Conservation (phyloP, 495 filamentous ascomycete species). For the Margaritispora aquatica region DNA sequence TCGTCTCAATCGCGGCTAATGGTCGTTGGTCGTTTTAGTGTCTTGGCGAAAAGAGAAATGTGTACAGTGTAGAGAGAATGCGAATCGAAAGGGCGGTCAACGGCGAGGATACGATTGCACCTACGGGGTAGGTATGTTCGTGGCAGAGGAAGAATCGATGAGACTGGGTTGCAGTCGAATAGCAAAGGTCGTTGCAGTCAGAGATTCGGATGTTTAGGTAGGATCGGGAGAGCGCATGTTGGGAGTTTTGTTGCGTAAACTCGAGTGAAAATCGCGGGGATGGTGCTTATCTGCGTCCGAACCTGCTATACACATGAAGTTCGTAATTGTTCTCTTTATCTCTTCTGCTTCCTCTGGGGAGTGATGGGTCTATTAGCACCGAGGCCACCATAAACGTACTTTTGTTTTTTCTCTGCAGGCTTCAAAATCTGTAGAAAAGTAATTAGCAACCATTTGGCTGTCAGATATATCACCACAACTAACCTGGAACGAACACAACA, state of each 20-base stretch:
- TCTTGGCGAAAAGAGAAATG: conserved; percentile 9
- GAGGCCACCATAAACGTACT: conserved; percentile 94
- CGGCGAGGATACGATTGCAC: background rate
- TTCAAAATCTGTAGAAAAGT: conserved; percentile 74
- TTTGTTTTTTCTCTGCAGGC: conserved; percentile 99
- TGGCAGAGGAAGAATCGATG: conserved; percentile 6
- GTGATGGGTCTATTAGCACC: conserved; percentile 80
- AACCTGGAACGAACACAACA: conserved; percentile 99
- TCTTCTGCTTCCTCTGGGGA: conserved; percentile 89
- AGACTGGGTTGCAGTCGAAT: conserved; percentile 12
- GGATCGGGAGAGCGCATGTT: conserved; percentile 13
- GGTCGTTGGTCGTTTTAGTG: conserved; percentile 20
- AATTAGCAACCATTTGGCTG: conserved; percentile 17
- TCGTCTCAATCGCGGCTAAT: conserved; percentile 6
- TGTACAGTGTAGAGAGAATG: conserved; percentile 16
- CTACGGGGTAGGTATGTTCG: conserved; percentile 22
- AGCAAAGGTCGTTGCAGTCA: conserved; percentile 11
- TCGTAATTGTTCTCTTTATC: conserved; percentile 71
- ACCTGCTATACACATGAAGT: conserved; percentile 85
- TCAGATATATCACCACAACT: conserved; percentile 24
- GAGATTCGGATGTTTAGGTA: conserved; percentile 2
- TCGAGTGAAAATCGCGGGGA: conserved; percentile 22
- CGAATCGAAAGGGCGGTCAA: background rate
- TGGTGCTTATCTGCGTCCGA: conserved; percentile 77
- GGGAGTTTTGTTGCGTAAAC: conserved; percentile 19